Evolutionary conservation across 225 moss, liverwort and hornwort genomes (phyloP).

Genomic region (Thuidium tamariscinum): DNA sequence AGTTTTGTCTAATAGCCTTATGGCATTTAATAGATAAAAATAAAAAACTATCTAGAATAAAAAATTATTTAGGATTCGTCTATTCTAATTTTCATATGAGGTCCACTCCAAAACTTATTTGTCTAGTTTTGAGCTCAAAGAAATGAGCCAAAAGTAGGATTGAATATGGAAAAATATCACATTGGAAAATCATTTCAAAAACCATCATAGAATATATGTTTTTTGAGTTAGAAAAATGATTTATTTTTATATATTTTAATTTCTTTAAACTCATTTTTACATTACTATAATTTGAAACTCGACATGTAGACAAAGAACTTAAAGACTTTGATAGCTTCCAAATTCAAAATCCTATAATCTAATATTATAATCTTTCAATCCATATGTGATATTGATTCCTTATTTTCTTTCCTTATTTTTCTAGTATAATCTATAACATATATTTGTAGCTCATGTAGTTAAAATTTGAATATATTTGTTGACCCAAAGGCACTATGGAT

Average conservation of each 20-base stretch:
- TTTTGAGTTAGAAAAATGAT: not conserved
- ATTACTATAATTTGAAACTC: not conserved
- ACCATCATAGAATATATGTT: not conserved
- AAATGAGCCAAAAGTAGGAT: not conserved
- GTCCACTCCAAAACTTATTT: not conserved
- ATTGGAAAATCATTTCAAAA: not conserved
- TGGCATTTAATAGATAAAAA: not conserved
- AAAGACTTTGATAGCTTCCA: not conserved
- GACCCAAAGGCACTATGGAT: accelerated
- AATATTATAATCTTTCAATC: not conserved
- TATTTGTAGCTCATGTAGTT: not conserved
- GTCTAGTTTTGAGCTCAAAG: not conserved
- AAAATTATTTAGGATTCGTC: not conserved
- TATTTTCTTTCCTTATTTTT: not conserved
- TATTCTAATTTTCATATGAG: not conserved
- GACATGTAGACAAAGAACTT: not conserved
- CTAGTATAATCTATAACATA: not conserved
- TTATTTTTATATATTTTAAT: too few relatives aligned
- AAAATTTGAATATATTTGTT: not conserved
- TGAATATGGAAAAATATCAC: not conserved
- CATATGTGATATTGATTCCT: too few relatives aligned
- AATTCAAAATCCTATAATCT: not conserved
- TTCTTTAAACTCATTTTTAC: not conserved
- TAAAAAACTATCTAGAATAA: not conserved
- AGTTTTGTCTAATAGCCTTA: accelerated